Conservation (phyloP, 257 asterid genomes). For the Jaltomata sinuosa region DNA sequence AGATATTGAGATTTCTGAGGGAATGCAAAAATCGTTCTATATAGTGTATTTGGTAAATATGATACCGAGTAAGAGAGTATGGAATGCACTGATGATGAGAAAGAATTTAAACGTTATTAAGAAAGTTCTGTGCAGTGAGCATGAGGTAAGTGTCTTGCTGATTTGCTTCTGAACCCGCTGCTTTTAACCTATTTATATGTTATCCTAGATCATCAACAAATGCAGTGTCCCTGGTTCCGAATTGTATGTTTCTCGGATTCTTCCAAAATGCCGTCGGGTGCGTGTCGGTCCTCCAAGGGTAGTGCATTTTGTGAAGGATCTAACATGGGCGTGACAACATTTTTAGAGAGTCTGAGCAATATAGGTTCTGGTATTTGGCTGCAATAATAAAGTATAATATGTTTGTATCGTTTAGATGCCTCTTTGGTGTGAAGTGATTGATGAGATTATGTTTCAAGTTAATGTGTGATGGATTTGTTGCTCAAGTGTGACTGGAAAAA, state of each 20-base stretch:
- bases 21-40: constrained; percentile 3
- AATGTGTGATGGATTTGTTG: neutral
- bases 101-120: constrained; percentile 20
- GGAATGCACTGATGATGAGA: constrained; percentile 37
- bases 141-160: constrained; percentile 24
- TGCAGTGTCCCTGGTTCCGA: too few species aligned
- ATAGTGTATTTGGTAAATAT: constrained; percentile 37
- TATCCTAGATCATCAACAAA: too few species aligned
- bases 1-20: neutral
- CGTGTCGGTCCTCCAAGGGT: too few species aligned
- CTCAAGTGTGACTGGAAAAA: neutral
- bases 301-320: too few species aligned
- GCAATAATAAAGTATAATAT: neutral
- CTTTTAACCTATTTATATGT: neutral
- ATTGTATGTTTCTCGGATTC: too few species aligned
- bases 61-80: constrained; percentile 31
- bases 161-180: neutral
- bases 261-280: too few species aligned
- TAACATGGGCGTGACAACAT: too few species aligned
- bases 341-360: too few species aligned
- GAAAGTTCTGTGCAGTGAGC: constrained; percentile 16
- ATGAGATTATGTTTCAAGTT: neutral
- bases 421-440: neutral
- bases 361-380: neutral
- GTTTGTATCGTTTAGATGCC: neutral